Conservation (phyloP, 1,284 basidiomycete species). For the Phellinidium pouzarii region DNA sequence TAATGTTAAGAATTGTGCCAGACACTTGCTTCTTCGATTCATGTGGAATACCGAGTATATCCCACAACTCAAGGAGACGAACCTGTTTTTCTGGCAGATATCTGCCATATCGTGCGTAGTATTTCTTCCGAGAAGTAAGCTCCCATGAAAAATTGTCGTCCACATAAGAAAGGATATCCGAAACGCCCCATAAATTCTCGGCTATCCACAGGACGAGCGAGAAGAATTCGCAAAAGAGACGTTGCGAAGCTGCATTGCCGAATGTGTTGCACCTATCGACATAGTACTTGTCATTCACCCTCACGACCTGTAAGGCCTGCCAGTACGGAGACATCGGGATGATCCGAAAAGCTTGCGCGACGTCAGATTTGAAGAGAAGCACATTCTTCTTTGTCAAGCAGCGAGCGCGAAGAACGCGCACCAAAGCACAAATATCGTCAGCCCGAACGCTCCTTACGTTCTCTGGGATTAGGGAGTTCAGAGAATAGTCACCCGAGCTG, state of each 20-base stretch:
- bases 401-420: constrained; percentile 2
- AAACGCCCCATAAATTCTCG: constrained; percentile 20
- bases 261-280: constrained; percentile 24
- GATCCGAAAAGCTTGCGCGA: constrained; percentile 22
- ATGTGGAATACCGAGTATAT: constrained; percentile 35
- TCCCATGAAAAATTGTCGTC: constrained; percentile 33
- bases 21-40: constrained; percentile 33
- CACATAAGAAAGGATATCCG: constrained; percentile 27
- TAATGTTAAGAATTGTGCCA: constrained; percentile 28
- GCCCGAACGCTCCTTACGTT: constrained; percentile 1
- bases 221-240: constrained; percentile 22
- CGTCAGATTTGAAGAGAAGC: constrained; percentile 20
- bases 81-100: constrained; percentile 29
- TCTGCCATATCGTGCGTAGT: constrained; percentile 28
- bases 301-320: constrained; percentile 23
- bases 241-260: constrained; percentile 22
- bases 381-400: constrained; percentile 1
- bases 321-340: constrained; percentile 22
- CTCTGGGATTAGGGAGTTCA: constrained; percentile 17
- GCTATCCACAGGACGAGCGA: constrained; percentile 26
- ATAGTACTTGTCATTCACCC: constrained; percentile 14
- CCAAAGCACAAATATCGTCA: constrained; percentile 12
- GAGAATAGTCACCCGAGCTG: constrained; percentile 13
- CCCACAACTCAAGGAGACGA: constrained; percentile 32
- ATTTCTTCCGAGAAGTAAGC: constrained; percentile 16